Base-by-base conservation (phyloP, 768 basidiomycete genomes). In the Calocera cornea region DNA sequence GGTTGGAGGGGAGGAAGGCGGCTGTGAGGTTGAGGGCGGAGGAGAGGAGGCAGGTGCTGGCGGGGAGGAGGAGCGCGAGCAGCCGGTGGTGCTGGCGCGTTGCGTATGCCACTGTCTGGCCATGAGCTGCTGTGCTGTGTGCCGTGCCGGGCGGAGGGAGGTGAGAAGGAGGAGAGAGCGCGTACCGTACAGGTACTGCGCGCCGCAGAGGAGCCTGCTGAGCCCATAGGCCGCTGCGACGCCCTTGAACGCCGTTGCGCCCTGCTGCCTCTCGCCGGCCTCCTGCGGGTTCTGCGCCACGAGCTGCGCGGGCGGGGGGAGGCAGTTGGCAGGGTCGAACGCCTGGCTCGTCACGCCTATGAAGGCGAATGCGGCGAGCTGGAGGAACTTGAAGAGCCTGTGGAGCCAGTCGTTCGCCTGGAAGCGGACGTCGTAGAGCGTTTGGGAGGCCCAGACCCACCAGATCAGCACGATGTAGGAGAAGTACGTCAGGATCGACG, bases 381-480 rank as follows among this genome's bases (percentile, higher is more conserved):
- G n/a, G 19, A 64, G 31, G 66, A 63, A 63, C 22, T 29, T 34
- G 36, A 67, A 67, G 16, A 54, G 29, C 29, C 66, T 60, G 29
- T 67, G 66, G 29, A 67, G 54, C 66, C 66, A 67, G 36, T 67
- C 66, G n/a, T 44, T 50, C 14, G 44, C 24, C 5, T 36, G 66
- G 38, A 67, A 67, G n/a, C 54, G 66, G n/a, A 67, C 60, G 34
- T 67, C 54, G 54, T 67, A 67, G 31, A 54, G 33, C 17, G 36
- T 36, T 22, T 67, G 66, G 24, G 36, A 29, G 14, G 66, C 54
- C 66, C 66, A 67, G n/a, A 67, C 40, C 66, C 50, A 67, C 66
- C 66, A 67, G 11, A 67, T 54, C 17, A 67, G 17, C 3, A 54
- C 54, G 49, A 67, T 31, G 54, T 50, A 67, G 2, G 50, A 54